Conservation (phyloP, 2,329 filamentous ascomycete species). For the Thielaviopsis punctulata region DNA sequence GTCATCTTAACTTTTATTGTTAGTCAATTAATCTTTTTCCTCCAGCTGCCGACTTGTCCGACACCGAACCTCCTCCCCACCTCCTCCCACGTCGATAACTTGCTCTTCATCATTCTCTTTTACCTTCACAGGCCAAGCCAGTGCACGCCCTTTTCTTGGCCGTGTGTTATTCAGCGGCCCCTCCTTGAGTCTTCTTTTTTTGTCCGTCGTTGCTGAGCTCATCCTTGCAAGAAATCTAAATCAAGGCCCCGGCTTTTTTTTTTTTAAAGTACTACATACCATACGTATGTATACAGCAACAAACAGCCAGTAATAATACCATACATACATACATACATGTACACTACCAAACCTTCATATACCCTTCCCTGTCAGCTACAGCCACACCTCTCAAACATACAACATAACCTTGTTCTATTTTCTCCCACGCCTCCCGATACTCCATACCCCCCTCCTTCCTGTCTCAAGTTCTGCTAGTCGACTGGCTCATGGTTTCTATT, state of each 20-base stretch:
- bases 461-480: slow-evolving; percentile 22
- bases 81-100: background rate
- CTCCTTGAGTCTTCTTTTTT: background rate
- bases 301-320: too few species aligned
- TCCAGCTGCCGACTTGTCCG: background rate
- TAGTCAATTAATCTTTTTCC: background rate
- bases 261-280: too few species aligned
- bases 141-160: background rate
- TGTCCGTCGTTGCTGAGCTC: background rate
- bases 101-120: background rate
- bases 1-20: background rate
- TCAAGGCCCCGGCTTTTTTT: background rate
- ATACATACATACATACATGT: too few species aligned
- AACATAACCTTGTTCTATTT: too few species aligned
- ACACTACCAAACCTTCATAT: too few species aligned
- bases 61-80: too few species aligned
- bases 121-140: background rate
- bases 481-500: slow-evolving; percentile 18
- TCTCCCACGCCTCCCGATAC: slow-evolving; percentile 32
- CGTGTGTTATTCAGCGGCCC: background rate
- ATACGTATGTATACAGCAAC: too few species aligned
- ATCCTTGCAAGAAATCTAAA: background rate
- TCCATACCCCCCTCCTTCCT: slow-evolving; percentile 19
- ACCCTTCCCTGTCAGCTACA: too few species aligned
- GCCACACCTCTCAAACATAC: too few species aligned